These are phyloP conservation scores for Wickerhamomyces pijperi DNA, from an alignment of 805 yeast species.

Conservation along the genomic window DNA sequence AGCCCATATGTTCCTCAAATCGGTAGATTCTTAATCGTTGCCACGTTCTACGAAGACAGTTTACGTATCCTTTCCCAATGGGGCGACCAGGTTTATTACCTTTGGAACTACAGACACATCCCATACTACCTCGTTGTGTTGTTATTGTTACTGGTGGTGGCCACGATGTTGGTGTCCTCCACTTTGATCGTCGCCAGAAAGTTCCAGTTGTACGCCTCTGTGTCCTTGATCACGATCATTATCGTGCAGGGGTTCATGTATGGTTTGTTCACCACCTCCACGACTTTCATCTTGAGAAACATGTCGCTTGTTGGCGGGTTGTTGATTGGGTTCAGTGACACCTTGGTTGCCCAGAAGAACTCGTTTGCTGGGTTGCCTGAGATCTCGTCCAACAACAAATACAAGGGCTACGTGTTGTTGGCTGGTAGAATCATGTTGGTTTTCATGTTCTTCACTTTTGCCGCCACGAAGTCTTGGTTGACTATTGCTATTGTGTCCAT, in stretches of 20 bases:
- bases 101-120: slow-evolving; percentile 67
- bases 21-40: slow-evolving; percentile 84
- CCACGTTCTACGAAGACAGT: slow-evolving; percentile 88
- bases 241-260: slow-evolving; percentile 77
- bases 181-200: slow-evolving; percentile 59
- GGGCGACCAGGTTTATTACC: slow-evolving; percentile 80
- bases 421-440: slow-evolving; percentile 85
- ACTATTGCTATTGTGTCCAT: slow-evolving; percentile 53
- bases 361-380: slow-evolving; percentile 33
- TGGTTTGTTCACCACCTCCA: slow-evolving; percentile 66
- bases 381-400: slow-evolving; percentile 52
- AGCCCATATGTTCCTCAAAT: slow-evolving; percentile 77
- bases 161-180: slow-evolving; percentile 66
- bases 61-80: slow-evolving; percentile 77
- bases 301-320: slow-evolving; percentile 88
- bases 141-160: slow-evolving; percentile 54
- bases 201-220: slow-evolving; percentile 59
- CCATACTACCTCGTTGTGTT: slow-evolving; percentile 69
- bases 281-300: slow-evolving; percentile 75
- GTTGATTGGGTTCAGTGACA: slow-evolving; percentile 76
- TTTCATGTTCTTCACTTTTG: slow-evolving; percentile 75
- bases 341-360: slow-evolving; percentile 66
- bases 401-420: slow-evolving; percentile 68
- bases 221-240: slow-evolving; percentile 58
- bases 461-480: slow-evolving; percentile 64